Conservation (phyloP, 352 stramenopile species). For the Pythium insidiosum region DNA sequence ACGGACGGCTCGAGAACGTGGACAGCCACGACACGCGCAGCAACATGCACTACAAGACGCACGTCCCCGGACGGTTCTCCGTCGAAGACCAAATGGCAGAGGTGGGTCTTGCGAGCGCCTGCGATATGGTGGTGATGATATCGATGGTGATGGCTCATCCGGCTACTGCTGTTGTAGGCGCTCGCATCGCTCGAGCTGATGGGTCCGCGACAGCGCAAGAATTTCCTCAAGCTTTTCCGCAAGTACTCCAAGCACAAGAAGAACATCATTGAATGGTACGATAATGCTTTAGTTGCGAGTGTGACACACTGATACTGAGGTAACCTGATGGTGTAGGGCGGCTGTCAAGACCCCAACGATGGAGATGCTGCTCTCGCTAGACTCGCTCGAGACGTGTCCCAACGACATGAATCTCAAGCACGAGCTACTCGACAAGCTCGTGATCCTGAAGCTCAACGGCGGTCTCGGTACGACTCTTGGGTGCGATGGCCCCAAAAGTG, state of each 20-base stretch:
- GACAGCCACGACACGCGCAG: constrained; percentile 4
- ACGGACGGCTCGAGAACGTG: not conserved
- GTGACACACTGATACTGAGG: not conserved
- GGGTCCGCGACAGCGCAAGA: constrained; percentile 70
- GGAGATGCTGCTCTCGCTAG: constrained; percentile 62
- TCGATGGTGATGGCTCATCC: too few relatives aligned
- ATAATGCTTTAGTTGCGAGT: not conserved
- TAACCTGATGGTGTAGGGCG: constrained; percentile 35
- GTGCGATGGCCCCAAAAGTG: constrained; percentile 89
- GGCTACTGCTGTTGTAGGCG: too few relatives aligned
- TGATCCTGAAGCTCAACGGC: constrained; percentile 98
- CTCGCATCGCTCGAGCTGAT: constrained; percentile 76
- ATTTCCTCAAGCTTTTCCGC: constrained; percentile 86
- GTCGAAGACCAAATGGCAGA: constrained; percentile 86
- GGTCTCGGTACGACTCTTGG: constrained; percentile 98
- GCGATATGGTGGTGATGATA: not conserved
- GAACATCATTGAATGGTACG: constrained; percentile 73
- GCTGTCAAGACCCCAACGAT: constrained; percentile 66
- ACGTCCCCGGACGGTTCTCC: constrained; percentile 77
- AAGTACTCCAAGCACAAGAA: constrained; percentile 85
- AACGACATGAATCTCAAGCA: constrained; percentile 91
- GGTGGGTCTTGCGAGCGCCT: constrained; percentile 19
- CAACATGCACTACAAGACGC: constrained; percentile 82
- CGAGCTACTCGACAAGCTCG: constrained; percentile 93
- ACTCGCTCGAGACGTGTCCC: constrained; percentile 80